Evolutionary conservation across 768 basidiomycete genomes (phyloP).

Genomic region (Naganishia randhawae): DNA sequence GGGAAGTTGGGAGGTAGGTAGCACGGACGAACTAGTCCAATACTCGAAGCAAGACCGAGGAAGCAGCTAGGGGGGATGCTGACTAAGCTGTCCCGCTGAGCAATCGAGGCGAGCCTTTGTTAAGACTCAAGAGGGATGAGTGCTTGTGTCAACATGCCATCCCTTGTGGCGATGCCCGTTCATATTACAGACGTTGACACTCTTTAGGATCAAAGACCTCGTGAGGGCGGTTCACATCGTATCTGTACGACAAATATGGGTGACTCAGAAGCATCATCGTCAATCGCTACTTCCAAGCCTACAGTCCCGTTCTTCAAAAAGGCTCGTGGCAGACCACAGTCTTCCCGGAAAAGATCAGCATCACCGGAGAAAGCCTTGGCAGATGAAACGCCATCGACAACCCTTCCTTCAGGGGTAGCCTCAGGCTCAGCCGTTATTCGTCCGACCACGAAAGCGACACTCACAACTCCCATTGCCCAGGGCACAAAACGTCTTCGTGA

Average conservation of each 20-base stretch:
- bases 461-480: slow-evolving; percentile 69
- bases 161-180: not conserved
- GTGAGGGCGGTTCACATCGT: too few species aligned
- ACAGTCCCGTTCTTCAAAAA: slow-evolving; percentile 56
- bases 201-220: too few species aligned
- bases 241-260: not conserved
- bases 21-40: too few species aligned
- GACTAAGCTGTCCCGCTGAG: not conserved
- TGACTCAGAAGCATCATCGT: slow-evolving; percentile 12
- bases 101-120: not conserved
- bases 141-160: not conserved
- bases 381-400: slow-evolving; percentile 10
- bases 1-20: too few species aligned
- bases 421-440: slow-evolving; percentile 58
- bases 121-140: not conserved
- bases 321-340: slow-evolving; percentile 71
- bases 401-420: not conserved
- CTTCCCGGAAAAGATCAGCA: slow-evolving; percentile 68
- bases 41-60: too few species aligned
- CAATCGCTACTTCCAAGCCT: slow-evolving; percentile 7
- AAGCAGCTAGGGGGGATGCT: too few species aligned
- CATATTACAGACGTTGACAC: too few species aligned
- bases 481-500: slow-evolving; percentile 65
- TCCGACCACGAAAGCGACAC: slow-evolving; percentile 63
- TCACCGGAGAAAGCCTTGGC: slow-evolving; percentile 54